These are phyloP conservation scores for Trichophyton simii DNA, from an alignment of 2,329 filamentous ascomycete species.

Conservation along the genomic window DNA sequence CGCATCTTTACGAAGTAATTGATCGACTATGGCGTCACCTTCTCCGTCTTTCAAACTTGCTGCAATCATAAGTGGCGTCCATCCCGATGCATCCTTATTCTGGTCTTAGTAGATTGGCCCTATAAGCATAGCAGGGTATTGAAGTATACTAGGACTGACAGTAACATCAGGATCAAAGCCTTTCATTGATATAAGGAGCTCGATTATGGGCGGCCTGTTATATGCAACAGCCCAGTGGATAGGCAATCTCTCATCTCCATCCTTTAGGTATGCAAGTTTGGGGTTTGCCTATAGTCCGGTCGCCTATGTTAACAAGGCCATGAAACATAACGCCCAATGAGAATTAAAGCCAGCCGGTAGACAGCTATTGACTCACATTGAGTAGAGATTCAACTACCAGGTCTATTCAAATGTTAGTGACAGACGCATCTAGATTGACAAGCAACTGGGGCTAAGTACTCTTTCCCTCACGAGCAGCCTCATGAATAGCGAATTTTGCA, in stretches of 20 bases:
- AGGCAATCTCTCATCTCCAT: slow-evolving; percentile 78
- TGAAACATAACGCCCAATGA: slow-evolving; percentile 1
- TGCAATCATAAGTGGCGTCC: slow-evolving; percentile 41
- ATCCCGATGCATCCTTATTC: slow-evolving; percentile 35
- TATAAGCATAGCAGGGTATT: not conserved
- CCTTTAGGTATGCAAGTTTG: slow-evolving; percentile 58
- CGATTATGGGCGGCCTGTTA: slow-evolving; percentile 63
- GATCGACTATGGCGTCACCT: slow-evolving; percentile 34
- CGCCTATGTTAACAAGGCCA: not conserved
- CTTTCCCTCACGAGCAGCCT: slow-evolving; percentile 72
- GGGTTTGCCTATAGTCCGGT: slow-evolving; percentile 52
- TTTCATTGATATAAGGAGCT: slow-evolving; percentile 56
- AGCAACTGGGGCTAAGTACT: slow-evolving; percentile 40
- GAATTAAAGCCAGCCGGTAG: slow-evolving; percentile 13
- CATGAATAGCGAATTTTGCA: slow-evolving; percentile 71
- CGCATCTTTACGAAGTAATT: slow-evolving; percentile 36
- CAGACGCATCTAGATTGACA: not conserved
- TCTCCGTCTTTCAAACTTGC: slow-evolving; percentile 35
- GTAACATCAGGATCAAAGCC: slow-evolving; percentile 74
- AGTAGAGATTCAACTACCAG: slow-evolving; percentile 61
- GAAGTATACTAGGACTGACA: slow-evolving; percentile 35
- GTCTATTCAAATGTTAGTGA: slow-evolving; percentile 38
- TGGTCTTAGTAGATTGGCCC: not conserved
- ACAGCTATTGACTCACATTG: slow-evolving; percentile 40
- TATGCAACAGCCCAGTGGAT: slow-evolving; percentile 90